Evolutionary conservation across 306 rosid species (phyloP), one percentile per base, ranked within the genome.

Genomic region (Potentilla sterilis): DNA sequence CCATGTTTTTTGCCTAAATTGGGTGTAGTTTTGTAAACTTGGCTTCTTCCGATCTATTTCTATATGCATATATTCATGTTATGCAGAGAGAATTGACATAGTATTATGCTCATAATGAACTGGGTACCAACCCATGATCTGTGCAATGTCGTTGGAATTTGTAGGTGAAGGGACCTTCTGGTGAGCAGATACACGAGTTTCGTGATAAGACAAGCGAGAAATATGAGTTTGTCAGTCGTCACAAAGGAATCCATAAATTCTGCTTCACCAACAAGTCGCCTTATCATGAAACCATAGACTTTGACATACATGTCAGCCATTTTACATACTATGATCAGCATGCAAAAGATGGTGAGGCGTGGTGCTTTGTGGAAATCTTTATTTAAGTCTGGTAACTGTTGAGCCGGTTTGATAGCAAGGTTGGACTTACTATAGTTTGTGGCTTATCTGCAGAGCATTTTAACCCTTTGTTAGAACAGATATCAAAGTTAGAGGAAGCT

Each of bases 181-280:
- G 88, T 58, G 86, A 89, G 9, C 81, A 80, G 74, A 21, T 93
- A 64, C 86, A 81, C 4, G 96, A 91, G 67, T 77, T 82, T 63
- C 88, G 76, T 19, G 92, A 86, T 82, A 86, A 68, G 81, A 81
- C 80, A 21, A 91, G 84, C 9, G 98, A 94, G 32, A 94, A 86
- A 77, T 80, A 79, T 4, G 97, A 94, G 14, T 88, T 91, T 70
- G 83, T 82, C 46, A 83, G 89, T 78, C 73, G 32, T 24, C 41
- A 72, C 3, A 79, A 70, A 47, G 96, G 98, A 35, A 71, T 80
- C 13, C 81, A 94, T 75, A 89, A 78, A 7, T 91, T 94, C 79
- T 94, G 98, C 85, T 91, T 94, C 77, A 87, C 82, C 47, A 94
- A 91, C 81, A 89, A 78, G 80, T 91, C 96, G 11, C 96, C 98